Conservation (phyloP, 2,329 filamentous ascomycete species). For the Grosmannia serpens region DNA sequence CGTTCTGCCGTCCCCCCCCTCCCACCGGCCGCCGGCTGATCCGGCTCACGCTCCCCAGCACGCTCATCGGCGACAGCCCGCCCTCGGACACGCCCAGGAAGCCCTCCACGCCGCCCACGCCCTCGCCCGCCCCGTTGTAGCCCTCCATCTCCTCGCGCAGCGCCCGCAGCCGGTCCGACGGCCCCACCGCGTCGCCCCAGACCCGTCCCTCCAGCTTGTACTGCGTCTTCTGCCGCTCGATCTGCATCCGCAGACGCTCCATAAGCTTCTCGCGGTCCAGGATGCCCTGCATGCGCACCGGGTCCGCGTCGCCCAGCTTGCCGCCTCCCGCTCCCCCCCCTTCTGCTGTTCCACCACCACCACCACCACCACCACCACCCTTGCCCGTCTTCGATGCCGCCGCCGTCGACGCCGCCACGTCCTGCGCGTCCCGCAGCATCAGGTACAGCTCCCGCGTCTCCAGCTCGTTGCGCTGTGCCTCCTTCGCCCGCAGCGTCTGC, state of each 20-base stretch:
- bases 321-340: conserved; percentile 19
- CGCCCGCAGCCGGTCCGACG: conserved; percentile 84
- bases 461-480: conserved; percentile 87
- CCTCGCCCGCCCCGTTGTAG: conserved; percentile 28
- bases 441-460: conserved; percentile 95
- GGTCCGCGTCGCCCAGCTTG: conserved; percentile 51
- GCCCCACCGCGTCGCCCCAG: conserved; percentile 71
- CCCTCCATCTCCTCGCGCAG: conserved; percentile 90
- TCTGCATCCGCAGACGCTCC: conserved; percentile 86
- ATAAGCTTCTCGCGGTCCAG: conserved; percentile 86
- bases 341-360: not conserved
- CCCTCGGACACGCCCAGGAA: not conserved
- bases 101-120: conserved; percentile 36
- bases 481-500: conserved; percentile 75
- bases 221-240: conserved; percentile 94
- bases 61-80: conserved; percentile 42
- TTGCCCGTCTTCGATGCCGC: conserved; percentile 14
- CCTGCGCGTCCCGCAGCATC: conserved; percentile 95
- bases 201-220: conserved; percentile 92
- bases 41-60: conserved; percentile 61
- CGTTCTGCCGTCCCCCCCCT: conserved; percentile 1
- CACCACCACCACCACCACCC: not conserved
- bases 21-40: conserved; percentile 44
- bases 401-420: conserved; percentile 82
- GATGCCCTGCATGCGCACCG: conserved; percentile 77